Conservation (phyloP, 352 stramenopile genomes). For the Pythium phragmiticola region DNA sequence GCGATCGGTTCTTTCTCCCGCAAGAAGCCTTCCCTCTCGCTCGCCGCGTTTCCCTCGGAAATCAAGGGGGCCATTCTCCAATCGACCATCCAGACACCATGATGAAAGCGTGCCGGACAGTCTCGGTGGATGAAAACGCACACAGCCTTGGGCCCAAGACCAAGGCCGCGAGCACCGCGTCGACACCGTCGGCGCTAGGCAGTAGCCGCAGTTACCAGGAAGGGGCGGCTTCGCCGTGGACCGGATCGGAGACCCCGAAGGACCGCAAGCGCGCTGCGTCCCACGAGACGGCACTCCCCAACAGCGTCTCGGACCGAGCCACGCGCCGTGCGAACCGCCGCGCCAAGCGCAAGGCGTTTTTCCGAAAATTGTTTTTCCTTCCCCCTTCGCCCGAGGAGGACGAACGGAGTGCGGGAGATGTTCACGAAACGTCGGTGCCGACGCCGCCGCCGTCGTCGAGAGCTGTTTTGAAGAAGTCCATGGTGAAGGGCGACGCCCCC, state of each 20-base stretch:
- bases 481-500: conserved; percentile 1
- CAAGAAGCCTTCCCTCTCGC: neutral
- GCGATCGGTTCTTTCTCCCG: neutral
- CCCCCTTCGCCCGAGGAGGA: conserved; percentile 4
- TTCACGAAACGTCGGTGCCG: neutral
- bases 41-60: neutral
- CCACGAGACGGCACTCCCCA: conserved; percentile 18
- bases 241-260: neutral
- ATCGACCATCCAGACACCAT: neutral
- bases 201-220: conserved; percentile 5
- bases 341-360: conserved; percentile 22
- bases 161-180: conserved; percentile 8
- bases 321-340: conserved; percentile 13
- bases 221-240: conserved; percentile 7
- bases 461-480: neutral
- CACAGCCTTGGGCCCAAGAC: conserved; percentile 1
- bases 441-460: conserved; percentile 1
- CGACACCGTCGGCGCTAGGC: conserved; percentile 5
- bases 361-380: conserved; percentile 23
- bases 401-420: neutral
- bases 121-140: conserved; percentile 12
- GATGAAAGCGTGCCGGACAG: conserved; percentile 21
- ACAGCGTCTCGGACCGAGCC: conserved; percentile 10
- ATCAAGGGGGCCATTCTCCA: conserved; percentile 1
- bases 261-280: conserved; percentile 20